A percentile compares a stretch with the other conserved stretches of the same genome.
These are phyloP conservation scores for Biscutella laevigata DNA, from an alignment of 441 rosid genomes.

Conservation along the genomic window DNA sequence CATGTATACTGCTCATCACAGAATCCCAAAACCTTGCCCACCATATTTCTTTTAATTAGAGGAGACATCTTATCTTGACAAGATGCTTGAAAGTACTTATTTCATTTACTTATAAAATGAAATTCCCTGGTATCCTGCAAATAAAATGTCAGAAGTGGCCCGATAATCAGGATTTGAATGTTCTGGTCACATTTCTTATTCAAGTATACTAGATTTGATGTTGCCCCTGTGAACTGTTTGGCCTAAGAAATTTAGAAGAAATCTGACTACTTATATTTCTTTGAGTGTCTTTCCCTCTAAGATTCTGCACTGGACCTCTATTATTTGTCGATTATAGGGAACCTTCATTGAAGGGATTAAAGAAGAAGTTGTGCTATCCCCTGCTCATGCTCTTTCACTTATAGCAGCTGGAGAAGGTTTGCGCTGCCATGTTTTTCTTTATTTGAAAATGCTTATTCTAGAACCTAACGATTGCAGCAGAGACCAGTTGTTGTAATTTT, in stretches of 20 bases:
- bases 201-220: constrained; percentile 8
- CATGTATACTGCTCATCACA: neutral
- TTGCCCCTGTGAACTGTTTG: neutral
- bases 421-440: constrained; percentile 19
- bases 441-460: constrained; percentile 1
- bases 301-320: neutral
- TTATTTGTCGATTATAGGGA: constrained; percentile 51
- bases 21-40: constrained; percentile 4
- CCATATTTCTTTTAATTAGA: neutral
- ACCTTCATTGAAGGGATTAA: constrained; percentile 94
- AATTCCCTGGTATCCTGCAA: neutral
- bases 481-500: neutral
- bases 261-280: neutral
- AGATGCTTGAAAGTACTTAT: constrained; percentile 2
- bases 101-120: neutral
- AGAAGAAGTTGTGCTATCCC: constrained; percentile 98
- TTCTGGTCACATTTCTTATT: constrained; percentile 2
- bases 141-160: neutral
- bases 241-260: neutral
- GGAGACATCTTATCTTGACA: neutral
- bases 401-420: constrained; percentile 99
- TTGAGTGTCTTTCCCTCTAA: constrained; percentile 5
- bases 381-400: constrained; percentile 96
- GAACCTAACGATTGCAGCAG: neutral
- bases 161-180: neutral